Percentiles rank a stretch among this genome's conserved stretches.
Conservation (phyloP, 2,329 filamentous ascomycete genomes). For the Penicillium sp. region DNA sequence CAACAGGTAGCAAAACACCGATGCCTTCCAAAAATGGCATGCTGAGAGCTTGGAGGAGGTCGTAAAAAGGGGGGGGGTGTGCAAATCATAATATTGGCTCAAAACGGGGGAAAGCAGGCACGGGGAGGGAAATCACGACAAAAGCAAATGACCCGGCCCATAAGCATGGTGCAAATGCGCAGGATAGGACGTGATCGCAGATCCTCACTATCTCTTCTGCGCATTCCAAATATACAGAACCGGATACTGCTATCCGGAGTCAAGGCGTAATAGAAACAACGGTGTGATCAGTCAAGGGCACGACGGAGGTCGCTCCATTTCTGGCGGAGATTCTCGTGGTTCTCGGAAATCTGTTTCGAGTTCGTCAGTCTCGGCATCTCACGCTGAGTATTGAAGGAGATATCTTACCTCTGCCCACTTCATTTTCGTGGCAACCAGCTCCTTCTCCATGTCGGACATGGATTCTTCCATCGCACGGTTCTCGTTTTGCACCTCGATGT, state of each 20-base stretch:
- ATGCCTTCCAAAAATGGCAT: conserved; percentile 17
- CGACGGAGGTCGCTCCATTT: conserved; percentile 73
- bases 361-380: not conserved
- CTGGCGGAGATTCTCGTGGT: conserved; percentile 69
- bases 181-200: conserved; percentile 21
- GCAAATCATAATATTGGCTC: conserved; percentile 10
- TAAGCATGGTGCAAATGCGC: conserved; percentile 10
- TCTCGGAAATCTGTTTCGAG: conserved; percentile 60
- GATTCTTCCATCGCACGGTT: conserved; percentile 87
- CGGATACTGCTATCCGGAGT: conserved; percentile 1
- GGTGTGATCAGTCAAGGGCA: conserved; percentile 47
- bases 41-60: conserved; percentile 14
- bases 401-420: conserved; percentile 81
- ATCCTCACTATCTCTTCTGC: conserved; percentile 13
- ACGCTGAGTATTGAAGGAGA: not conserved
- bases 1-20: conserved; percentile 14
- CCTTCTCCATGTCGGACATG: conserved; percentile 85
- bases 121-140: not conserved
- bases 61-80: conserved; percentile 5
- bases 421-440: conserved; percentile 92
- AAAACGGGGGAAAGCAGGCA: conserved; percentile 1
- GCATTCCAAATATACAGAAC: conserved; percentile 25
- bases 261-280: not conserved
- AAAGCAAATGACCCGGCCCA: conserved; percentile 20
- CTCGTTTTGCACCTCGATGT: conserved; percentile 90